Evolutionary conservation across 2,329 filamentous ascomycete species (phyloP), one percentile per base, ranked within the genome.

Genomic region (Cercospora janseana): DNA sequence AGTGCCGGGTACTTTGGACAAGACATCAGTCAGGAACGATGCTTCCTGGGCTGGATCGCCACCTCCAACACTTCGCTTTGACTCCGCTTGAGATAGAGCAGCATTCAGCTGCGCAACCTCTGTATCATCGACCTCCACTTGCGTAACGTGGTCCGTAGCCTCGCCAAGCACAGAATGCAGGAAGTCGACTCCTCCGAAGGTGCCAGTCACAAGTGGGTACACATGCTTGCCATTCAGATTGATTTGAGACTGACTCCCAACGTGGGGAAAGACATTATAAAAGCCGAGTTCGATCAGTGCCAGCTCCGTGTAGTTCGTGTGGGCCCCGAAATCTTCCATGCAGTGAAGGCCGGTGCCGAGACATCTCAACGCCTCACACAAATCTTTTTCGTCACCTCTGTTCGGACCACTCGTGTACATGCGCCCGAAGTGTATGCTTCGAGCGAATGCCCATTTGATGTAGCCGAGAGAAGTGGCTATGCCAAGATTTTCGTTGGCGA

Each of bases 381-480:
- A 67, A 48, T 77, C 72, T 46, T 73, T 70, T 49, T 75, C 72
- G 29, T 69, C 65, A 37, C 71, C 69, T 24, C 67, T 69, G 24
- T 70, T 66, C 7, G 68, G 61, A 8, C 72, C 72, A 52, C 70
- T 67, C 1, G 73, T 75, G 55, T 75, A 77, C 52, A 74, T 52
- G 16, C 74, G 64, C 6, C 74, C 74, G 48, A 71, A 76, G 56
- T 76, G 73, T 35, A 77, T 77, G 16, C 69, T 70, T 44, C 75
- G 69, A 18, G 70, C 66, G 40, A 77, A 74, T 13, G 71, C 72
- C 59, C 64, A 65, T 49, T 66, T 65, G 52, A 69, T 61, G 46
- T 66, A 96, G 29, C 87, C 91, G 6, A 87, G 76, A 56, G 90
- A 95, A 15, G 93, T 98, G 1, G 91, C 88, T 87, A 91, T 96